A percentile compares a stretch with the other conserved stretches of the same genome.
Evolutionary conservation across 2,329 filamentous ascomycete genomes (phyloP).

Genomic region (Truncatella angustata): DNA sequence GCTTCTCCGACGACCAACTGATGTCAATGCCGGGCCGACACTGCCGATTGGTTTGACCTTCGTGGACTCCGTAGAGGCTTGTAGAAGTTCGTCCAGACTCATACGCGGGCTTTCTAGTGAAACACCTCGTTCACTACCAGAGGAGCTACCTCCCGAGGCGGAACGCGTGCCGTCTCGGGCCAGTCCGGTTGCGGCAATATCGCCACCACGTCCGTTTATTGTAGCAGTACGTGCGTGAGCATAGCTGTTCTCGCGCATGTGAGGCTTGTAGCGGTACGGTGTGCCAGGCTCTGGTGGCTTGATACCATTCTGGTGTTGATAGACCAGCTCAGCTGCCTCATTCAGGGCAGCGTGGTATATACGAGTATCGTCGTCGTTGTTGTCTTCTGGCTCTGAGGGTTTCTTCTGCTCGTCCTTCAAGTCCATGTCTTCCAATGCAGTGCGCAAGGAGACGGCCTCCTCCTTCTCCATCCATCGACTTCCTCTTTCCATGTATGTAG

Average conservation of each 20-base stretch:
- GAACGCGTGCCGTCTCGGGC: conserved; percentile 45
- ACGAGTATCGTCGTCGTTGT: conserved; percentile 53
- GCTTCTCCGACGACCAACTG: conserved; percentile 55
- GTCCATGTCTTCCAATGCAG: conserved; percentile 73
- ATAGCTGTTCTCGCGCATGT: conserved; percentile 70
- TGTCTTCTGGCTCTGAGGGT: background rate
- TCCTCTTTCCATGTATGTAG: conserved; percentile 71
- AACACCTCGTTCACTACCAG: conserved; percentile 42
- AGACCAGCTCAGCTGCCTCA: conserved; percentile 77
- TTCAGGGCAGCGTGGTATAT: conserved; percentile 70
- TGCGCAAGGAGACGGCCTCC: conserved; percentile 67
- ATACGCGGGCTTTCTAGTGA: conserved; percentile 29
- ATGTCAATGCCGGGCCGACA: conserved; percentile 33
- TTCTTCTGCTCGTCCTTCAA: conserved; percentile 38
- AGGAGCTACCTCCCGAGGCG: conserved; percentile 51
- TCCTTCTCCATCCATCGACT: conserved; percentile 80
- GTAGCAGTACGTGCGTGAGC: conserved; percentile 64
- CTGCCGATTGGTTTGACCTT: conserved; percentile 40
- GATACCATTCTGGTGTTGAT: conserved; percentile 66
- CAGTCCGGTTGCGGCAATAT: conserved; percentile 45
- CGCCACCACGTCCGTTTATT: conserved; percentile 47
- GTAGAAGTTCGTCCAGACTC: conserved; percentile 31
- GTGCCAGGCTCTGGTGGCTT: conserved; percentile 56
- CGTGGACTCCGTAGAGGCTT: conserved; percentile 23
- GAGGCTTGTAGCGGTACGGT: conserved; percentile 65